Evolutionary conservation across 192 early-diverging fungal species (phyloP), one percentile per base, ranked within the genome.

Genomic region (Phlyctochytrium bullatum): DNA sequence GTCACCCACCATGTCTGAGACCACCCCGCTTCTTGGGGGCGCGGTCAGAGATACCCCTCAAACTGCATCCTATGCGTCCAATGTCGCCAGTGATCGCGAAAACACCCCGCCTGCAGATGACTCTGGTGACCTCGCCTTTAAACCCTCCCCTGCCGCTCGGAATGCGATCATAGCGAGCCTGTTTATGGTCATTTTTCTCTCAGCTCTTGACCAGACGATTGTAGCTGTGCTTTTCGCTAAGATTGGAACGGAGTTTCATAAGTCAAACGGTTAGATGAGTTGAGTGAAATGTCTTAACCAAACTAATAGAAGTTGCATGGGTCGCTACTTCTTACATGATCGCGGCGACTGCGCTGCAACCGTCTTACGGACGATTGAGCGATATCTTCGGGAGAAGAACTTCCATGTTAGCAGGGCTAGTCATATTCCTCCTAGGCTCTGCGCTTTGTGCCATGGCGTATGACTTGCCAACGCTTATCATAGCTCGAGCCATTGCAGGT

Each of bases 101-200:
- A n/a, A n/a, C n/a, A n/a, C n/a, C n/a, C n/a, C n/a, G n/a, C n/a
- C n/a, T n/a, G n/a, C n/a, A n/a, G n/a, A n/a, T n/a, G n/a, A n/a
- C n/a, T n/a, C n/a, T n/a, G n/a, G n/a, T n/a, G n/a, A n/a, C n/a
- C n/a, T n/a, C n/a, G n/a, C n/a, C n/a, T n/a, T n/a, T n/a, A n/a
- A n/a, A n/a, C 40, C 40, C 12, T 50, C 40, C 10, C 40, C 40
- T 10, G n/a, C 12, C 40, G 40, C 40, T 14, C 12, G 10, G 12
- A 50, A 10, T 50, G 10, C n/a, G 12, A 58, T 58, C 25, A 17
- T 58, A 10, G 20, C 14, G 14, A 59, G 53, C 27, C 50, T 65
- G 3, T 65, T 65, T 59, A 61, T 65, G 54, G 64, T 27, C 30
- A 60, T 67, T 3, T 67, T 67, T 31, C 36, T 67, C 33, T 65